Percentiles rank a stretch among this genome's conserved stretches.
These are phyloP conservation scores for Cladosporium oxysporum DNA, from an alignment of 2,329 filamentous ascomycete species.

Conservation along the genomic window DNA sequence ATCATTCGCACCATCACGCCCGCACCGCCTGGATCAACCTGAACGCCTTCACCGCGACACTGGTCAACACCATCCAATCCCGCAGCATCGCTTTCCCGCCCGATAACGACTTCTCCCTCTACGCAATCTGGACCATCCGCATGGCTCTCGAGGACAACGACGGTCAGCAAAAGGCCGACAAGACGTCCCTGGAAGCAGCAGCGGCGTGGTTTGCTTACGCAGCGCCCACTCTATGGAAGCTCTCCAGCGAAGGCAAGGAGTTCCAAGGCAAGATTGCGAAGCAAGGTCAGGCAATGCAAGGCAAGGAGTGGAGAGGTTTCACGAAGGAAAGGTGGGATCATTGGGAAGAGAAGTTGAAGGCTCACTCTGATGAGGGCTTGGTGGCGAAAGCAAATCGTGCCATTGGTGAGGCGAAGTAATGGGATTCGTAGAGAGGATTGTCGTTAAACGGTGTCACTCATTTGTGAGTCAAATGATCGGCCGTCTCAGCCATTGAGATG, in stretches of 20 bases:
- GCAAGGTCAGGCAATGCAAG: conserved; percentile 28
- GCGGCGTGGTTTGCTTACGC: conserved; percentile 36
- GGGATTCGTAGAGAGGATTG: neutral
- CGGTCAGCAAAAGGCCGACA: conserved; percentile 10
- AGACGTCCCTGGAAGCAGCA: conserved; percentile 30
- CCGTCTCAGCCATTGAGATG: neutral
- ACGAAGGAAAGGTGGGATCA: conserved; percentile 31
- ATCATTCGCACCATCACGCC: conserved; percentile 24
- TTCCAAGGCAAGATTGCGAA: conserved; percentile 36
- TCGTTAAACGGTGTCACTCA: neutral
- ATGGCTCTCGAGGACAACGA: conserved; percentile 30
- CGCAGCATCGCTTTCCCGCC: conserved; percentile 24
- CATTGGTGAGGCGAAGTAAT: neutral
- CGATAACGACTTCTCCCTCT: conserved; percentile 31
- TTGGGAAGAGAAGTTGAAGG: conserved; percentile 25
- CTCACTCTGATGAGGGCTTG: conserved; percentile 1
- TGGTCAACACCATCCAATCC: conserved; percentile 29
- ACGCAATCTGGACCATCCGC: conserved; percentile 35
- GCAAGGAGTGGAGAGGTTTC: conserved; percentile 33
- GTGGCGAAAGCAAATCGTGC: conserved; percentile 12
- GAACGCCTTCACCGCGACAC: conserved; percentile 33
- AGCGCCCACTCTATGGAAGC: conserved; percentile 27
- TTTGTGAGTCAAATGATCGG: neutral
- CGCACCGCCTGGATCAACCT: conserved; percentile 34
- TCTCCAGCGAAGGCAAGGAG: conserved; percentile 29